Conservation (phyloP, 2,329 filamentous ascomycete genomes). For the Seiridium cupressi region DNA sequence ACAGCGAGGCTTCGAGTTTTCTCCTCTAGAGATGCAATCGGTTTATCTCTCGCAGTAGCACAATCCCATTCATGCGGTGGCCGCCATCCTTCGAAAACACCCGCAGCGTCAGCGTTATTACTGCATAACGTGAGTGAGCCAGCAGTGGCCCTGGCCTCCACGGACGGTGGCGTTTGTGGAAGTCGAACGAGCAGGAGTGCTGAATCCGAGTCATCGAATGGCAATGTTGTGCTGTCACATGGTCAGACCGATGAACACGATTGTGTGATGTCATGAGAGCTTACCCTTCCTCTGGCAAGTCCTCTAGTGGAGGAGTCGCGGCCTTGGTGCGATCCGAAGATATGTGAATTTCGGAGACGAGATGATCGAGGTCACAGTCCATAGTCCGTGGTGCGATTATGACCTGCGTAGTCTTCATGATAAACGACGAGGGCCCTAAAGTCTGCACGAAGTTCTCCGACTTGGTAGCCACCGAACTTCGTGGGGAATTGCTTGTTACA, state of each 20-base stretch:
- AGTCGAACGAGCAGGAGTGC: slow-evolving; percentile 16
- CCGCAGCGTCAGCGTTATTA: too few species aligned
- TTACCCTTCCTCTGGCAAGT: slow-evolving; percentile 27
- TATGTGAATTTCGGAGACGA: slow-evolving; percentile 36
- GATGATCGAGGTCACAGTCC: slow-evolving; percentile 31
- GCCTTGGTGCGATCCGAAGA: slow-evolving; percentile 25
- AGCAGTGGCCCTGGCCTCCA: slow-evolving; percentile 6
- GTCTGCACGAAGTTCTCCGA: slow-evolving; percentile 34
- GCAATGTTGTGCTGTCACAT: slow-evolving; percentile 4
- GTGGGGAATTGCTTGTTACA: slow-evolving; percentile 28
- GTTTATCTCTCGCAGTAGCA: slow-evolving; percentile 22
- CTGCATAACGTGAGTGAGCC: slow-evolving; percentile 20
- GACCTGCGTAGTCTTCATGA: slow-evolving; percentile 39
- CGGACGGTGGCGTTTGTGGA: slow-evolving; percentile 20
- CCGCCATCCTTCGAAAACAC: slow-evolving; percentile 30
- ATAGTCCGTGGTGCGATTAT: slow-evolving; percentile 29
- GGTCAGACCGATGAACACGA: too few species aligned
- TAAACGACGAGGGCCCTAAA: slow-evolving; percentile 39
- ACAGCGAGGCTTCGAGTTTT: slow-evolving; percentile 15
- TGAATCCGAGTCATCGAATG: slow-evolving; percentile 21
- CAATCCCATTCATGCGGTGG: slow-evolving; percentile 43
- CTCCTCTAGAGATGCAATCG: slow-evolving; percentile 16
- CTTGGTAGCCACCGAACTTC: slow-evolving; percentile 25
- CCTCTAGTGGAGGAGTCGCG: slow-evolving; percentile 25
- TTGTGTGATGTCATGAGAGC: not conserved